These are phyloP conservation scores for Tulasnella sp. DNA, from an alignment of 768 basidiomycete genomes.

Conservation along the genomic window DNA sequence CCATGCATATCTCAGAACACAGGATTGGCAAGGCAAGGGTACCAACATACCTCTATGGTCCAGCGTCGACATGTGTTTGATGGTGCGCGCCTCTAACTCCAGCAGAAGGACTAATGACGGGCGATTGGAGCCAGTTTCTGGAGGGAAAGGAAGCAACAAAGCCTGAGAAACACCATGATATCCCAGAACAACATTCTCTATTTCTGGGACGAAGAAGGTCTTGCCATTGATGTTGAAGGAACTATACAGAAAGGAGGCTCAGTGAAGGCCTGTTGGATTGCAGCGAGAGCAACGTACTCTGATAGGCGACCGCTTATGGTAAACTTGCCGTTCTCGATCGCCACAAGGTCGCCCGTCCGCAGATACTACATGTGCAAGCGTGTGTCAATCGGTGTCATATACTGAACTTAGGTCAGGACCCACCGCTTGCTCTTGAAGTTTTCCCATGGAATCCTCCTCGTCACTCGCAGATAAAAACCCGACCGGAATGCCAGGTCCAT, in stretches of 20 bases:
- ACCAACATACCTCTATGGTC: conserved; percentile 5
- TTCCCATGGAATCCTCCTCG: neutral
- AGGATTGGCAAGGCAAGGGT: neutral
- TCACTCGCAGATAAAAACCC: neutral
- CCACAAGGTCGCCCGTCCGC: conserved; percentile 18
- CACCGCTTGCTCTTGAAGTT: neutral
- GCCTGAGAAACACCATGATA: neutral
- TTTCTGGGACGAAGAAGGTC: neutral
- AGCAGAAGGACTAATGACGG: neutral
- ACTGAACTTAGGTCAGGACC: neutral
- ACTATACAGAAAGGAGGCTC: neutral
- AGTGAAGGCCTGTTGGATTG: neutral
- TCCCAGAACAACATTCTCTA: neutral
- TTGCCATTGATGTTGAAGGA: conserved; percentile 10
- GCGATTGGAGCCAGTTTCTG: neutral
- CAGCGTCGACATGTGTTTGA: neutral
- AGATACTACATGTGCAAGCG: neutral
- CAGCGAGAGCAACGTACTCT: conserved; percentile 5
- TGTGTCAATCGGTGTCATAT: neutral
- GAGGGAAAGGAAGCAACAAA: conserved; percentile 7
- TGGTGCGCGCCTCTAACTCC: neutral
- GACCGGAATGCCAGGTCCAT: neutral
- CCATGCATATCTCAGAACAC: neutral
- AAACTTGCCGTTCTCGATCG: conserved; percentile 1
- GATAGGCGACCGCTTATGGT: conserved; percentile 13